These are phyloP conservation scores for Pyrrhoderma noxium DNA, from an alignment of 1,284 basidiomycete species.

Conservation along the genomic window DNA sequence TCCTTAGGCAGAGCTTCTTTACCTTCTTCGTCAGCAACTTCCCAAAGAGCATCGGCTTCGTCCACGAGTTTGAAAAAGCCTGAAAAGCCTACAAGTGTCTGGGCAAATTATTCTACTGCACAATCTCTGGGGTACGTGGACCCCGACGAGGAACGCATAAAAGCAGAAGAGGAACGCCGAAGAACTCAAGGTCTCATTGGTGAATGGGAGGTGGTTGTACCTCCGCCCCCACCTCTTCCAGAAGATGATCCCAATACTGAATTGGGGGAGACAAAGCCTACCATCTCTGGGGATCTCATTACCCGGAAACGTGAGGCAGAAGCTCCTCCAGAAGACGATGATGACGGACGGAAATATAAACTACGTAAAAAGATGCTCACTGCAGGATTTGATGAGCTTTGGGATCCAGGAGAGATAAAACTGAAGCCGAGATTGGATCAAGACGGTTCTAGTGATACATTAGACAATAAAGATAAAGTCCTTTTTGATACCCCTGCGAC, in stretches of 20 bases:
- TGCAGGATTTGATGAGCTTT: conserved; percentile 58
- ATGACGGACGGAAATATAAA: conserved; percentile 55
- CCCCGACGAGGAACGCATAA: conserved; percentile 55
- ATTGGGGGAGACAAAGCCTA: conserved; percentile 16
- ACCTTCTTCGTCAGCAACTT: conserved; percentile 26
- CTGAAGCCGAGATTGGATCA: conserved; percentile 46
- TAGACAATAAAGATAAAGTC: neutral
- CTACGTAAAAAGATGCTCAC: conserved; percentile 50
- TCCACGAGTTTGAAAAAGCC: conserved; percentile 34
- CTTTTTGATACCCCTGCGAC: neutral
- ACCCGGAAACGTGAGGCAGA: conserved; percentile 36
- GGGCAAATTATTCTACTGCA: conserved; percentile 81
- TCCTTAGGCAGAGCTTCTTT: conserved; percentile 46
- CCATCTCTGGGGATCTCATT: conserved; percentile 11
- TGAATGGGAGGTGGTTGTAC: conserved; percentile 73
- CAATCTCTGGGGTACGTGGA: conserved; percentile 74
- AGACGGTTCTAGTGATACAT: conserved; percentile 18
- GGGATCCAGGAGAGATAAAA: conserved; percentile 63
- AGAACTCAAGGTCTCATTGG: conserved; percentile 70
- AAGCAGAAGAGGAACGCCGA: conserved; percentile 51
- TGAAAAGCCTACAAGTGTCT: conserved; percentile 60
- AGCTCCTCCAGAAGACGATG: conserved; percentile 20
- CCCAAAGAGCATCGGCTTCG: conserved; percentile 20
- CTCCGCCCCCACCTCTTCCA: conserved; percentile 25
- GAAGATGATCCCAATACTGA: conserved; percentile 21